These are phyloP conservation scores for Lodderomyces pseudojiufengensis DNA, from an alignment of 1,139 yeast genomes.

Conservation along the genomic window DNA sequence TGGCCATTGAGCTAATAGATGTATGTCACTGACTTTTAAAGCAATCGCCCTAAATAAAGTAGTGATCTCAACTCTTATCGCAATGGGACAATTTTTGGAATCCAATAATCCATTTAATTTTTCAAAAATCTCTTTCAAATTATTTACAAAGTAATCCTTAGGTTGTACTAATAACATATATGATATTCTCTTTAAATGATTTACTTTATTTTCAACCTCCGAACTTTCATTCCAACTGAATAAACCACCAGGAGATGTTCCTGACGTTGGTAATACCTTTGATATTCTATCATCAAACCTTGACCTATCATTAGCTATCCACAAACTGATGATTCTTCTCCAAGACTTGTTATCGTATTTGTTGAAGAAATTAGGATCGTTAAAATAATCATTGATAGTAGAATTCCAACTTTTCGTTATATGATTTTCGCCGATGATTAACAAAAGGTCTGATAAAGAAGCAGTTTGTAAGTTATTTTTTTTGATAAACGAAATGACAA, in stretches of 20 bases:
- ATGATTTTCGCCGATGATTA: slow-evolving; percentile 29
- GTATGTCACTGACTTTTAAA: slow-evolving; percentile 58
- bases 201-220: slow-evolving; percentile 50
- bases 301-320: slow-evolving; percentile 61
- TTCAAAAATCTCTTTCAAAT: slow-evolving; percentile 47
- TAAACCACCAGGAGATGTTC: slow-evolving; percentile 50
- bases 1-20: slow-evolving; percentile 70
- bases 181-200: slow-evolving; percentile 54
- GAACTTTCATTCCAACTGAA: slow-evolving; percentile 75
- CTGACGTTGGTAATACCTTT: slow-evolving; percentile 45
- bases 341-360: slow-evolving; percentile 34
- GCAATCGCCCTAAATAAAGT: slow-evolving; percentile 60
- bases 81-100: slow-evolving; percentile 24
- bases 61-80: slow-evolving; percentile 46
- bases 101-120: slow-evolving; percentile 25
- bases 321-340: slow-evolving; percentile 48
- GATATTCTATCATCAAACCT: slow-evolving; percentile 53
- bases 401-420: slow-evolving; percentile 51
- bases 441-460: background rate
- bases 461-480: slow-evolving; percentile 8
- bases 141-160: slow-evolving; percentile 49
- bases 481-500: slow-evolving; percentile 31
- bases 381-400: slow-evolving; percentile 48
- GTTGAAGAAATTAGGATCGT: slow-evolving; percentile 37
- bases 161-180: slow-evolving; percentile 62